Base-by-base conservation (phyloP, 129 eudicot genomes). In the Lactuca sativa region DNA sequence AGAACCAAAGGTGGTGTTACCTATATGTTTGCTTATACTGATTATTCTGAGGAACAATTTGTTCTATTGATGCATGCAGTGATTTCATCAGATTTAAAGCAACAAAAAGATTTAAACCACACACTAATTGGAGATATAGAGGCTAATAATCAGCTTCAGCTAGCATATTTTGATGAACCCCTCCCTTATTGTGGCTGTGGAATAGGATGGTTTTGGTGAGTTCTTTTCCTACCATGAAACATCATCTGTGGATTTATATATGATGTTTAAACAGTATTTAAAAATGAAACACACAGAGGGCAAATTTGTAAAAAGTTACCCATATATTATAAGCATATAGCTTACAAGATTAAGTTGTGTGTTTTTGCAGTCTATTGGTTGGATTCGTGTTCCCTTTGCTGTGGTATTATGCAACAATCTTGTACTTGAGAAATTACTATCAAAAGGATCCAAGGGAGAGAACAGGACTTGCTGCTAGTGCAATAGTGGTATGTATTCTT, bases 131-230 rank as follows among this genome's bases (percentile, higher is more conserved):
- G 74, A 78, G 95, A 87, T 61, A 82, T 52, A 44, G 97, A 87
- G 70, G 82, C 76, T 71, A 76, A 78, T 56, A 76, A 78, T 56
- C 89, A 69, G 67, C 75, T 77, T 56, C 89, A 72, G 67, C 75
- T 77, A 36, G 89, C 95, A 41, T 37, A 75, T 7, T 83, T 80
- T 51, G 97, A 90, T 76, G 77, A 83, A 76, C 91, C 89, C 58
- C 86, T 87, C 59, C 91, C 95, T 60, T 90, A 89, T 86, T 90
- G 79, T 79, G 97, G 95, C 43, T 90, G 88, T 74, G 97, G 97
- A 67, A 75, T 86, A 25, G 97, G 97, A 76, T 90, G 97, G 97
- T 90, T 83, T 65, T 90, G 86, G 95, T 90, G 70, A 75, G 95
- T 61, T 53, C 25, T 31, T 37, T 60, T 32, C n/a, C 21, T 9